Percentiles rank a stretch among this genome's conserved stretches.
These are phyloP conservation scores for Fusarium sp. DNA, from an alignment of 2,329 filamentous ascomycete genomes.

Conservation along the genomic window DNA sequence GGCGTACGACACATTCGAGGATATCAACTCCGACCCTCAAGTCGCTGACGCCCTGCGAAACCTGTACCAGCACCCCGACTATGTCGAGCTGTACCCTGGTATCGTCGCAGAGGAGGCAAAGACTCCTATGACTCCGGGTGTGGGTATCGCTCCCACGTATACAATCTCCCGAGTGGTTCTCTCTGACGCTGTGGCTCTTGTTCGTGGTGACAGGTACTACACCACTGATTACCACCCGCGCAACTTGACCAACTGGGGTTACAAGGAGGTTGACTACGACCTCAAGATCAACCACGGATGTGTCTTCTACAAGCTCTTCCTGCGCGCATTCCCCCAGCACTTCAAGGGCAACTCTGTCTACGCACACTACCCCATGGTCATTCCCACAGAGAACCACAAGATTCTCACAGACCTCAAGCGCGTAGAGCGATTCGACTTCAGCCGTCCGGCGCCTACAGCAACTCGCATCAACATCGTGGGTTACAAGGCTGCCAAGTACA, in stretches of 20 bases:
- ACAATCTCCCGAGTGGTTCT: constrained; percentile 82
- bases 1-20: constrained; percentile 80
- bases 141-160: constrained; percentile 79
- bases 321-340: constrained; percentile 82
- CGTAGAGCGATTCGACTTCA: constrained; percentile 76
- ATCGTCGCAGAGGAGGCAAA: constrained; percentile 82
- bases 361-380: constrained; percentile 79
- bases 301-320: constrained; percentile 85
- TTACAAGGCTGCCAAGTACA: constrained; percentile 68
- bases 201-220: constrained; percentile 82
- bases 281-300: constrained; percentile 81
- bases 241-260: constrained; percentile 86
- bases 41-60: constrained; percentile 73
- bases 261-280: constrained; percentile 78
- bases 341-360: constrained; percentile 84
- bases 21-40: constrained; percentile 82
- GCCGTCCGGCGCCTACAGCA: constrained; percentile 65
- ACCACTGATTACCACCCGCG: constrained; percentile 80
- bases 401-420: constrained; percentile 76
- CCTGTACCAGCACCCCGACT: constrained; percentile 82
- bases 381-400: constrained; percentile 76
- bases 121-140: constrained; percentile 76
- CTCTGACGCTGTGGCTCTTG: constrained; percentile 81
- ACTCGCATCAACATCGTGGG: constrained; percentile 68
- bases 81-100: constrained; percentile 83